phyloP scores from a whole-genome alignment of 2,329 filamentous ascomycete species.

The Dactylellina cionopaga region DNA sequence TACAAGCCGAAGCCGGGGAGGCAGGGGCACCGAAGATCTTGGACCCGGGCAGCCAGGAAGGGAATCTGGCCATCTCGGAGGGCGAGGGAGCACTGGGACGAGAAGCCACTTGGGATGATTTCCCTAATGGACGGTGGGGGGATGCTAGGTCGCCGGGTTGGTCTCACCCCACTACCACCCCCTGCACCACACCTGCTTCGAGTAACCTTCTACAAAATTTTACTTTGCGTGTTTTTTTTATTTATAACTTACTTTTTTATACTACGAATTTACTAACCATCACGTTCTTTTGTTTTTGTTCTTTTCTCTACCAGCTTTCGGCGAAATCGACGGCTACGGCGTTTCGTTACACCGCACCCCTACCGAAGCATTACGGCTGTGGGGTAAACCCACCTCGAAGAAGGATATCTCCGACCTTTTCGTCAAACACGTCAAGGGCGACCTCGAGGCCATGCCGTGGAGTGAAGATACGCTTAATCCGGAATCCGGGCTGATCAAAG shows the following conservation, averaged over 20 bases:
- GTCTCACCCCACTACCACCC: too few relatives aligned
- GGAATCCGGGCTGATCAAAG: conserved; percentile 83
- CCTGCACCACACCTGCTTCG: too few relatives aligned
- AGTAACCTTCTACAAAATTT: too few relatives aligned
- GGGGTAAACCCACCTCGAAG: conserved; percentile 77
- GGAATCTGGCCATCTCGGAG: conserved; percentile 88
- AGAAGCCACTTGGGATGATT: conserved; percentile 98
- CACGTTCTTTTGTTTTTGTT: conserved; percentile 43
- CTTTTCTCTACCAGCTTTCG: conserved; percentile 71
- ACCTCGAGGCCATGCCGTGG: conserved; percentile 87
- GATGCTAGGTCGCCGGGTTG: conserved; percentile 80
- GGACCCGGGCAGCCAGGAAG: conserved; percentile 76
- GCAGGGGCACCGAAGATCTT: conserved; percentile 77
- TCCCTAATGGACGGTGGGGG: conserved; percentile 94
- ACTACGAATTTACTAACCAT: background rate
- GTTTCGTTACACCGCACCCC: conserved; percentile 92
- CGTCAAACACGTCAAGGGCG: conserved; percentile 79
- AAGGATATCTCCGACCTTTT: conserved; percentile 84
- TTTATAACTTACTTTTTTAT: conserved; percentile 5
- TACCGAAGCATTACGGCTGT: conserved; percentile 82
- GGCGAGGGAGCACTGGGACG: conserved; percentile 87
- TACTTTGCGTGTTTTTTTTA: too few relatives aligned
- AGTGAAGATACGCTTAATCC: conserved; percentile 86
- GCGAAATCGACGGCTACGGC: conserved; percentile 97
- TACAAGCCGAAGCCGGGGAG: conserved; percentile 78